A percentile compares a stretch with the other conserved stretches of the same genome.
phyloP scores from a whole-genome alignment of 75 land plant genomes.

The Cupressus sempervirens region DNA sequence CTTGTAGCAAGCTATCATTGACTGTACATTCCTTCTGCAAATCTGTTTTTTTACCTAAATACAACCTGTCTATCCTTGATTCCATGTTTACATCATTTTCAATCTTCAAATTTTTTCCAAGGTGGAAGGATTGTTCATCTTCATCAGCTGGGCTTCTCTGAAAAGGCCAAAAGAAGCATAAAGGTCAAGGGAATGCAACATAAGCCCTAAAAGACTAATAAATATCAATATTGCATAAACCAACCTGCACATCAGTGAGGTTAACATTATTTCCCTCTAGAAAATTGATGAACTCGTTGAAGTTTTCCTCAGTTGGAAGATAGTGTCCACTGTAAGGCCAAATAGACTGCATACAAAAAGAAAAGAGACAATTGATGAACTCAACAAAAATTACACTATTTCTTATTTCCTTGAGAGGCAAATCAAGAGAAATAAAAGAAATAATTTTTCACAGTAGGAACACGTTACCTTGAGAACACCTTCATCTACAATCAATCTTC shows the following conservation, averaged over 20 bases:
- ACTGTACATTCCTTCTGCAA: neutral
- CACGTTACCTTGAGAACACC: constrained; percentile 75
- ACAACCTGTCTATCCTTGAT: neutral
- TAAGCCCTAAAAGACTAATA: neutral
- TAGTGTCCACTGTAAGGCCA: constrained; percentile 93
- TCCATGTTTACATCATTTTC: neutral
- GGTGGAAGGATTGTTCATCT: constrained; percentile 5
- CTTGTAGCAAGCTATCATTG: neutral
- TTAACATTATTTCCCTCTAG: constrained; percentile 71
- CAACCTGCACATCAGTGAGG: constrained; percentile 79
- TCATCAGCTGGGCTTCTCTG: constrained; percentile 10
- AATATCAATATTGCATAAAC: neutral
- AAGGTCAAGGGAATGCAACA: neutral
- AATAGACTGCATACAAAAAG: constrained; percentile 24
- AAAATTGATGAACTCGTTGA: constrained; percentile 58
- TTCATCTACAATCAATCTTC: constrained; percentile 64
- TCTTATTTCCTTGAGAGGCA: neutral
- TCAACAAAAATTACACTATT: neutral
- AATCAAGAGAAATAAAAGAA: neutral
- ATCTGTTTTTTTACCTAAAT: neutral
- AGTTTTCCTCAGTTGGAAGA: constrained; percentile 90
- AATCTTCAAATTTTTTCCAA: neutral
- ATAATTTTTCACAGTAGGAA: neutral
- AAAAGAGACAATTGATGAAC: neutral
- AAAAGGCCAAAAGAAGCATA: neutral